Conservation (phyloP, 441 rosid species). For the Gossypium lobatum region DNA sequence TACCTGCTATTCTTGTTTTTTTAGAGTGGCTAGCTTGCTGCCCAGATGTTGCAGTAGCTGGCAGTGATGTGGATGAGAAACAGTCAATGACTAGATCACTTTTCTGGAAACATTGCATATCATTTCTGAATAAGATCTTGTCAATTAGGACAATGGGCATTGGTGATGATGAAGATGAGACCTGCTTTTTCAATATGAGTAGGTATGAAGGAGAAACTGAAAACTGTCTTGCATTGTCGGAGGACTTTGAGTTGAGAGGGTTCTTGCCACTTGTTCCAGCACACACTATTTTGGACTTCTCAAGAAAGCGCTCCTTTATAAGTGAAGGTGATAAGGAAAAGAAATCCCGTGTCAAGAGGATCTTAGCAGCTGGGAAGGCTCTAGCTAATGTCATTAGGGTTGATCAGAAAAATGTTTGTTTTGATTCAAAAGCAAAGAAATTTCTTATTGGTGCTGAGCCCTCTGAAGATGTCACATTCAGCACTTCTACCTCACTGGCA, state of each 20-base stretch:
- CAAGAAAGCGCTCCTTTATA: conserved; percentile 62
- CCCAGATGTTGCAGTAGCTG: conserved; percentile 59
- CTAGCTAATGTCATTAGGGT: conserved; percentile 50
- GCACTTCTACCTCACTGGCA: conserved; percentile 26
- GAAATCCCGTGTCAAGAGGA: conserved; percentile 59
- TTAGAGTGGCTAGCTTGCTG: conserved; percentile 91
- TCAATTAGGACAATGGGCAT: conserved; percentile 35
- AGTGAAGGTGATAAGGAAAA: conserved; percentile 61
- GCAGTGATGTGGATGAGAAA: conserved; percentile 61
- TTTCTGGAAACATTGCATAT: conserved; percentile 64
- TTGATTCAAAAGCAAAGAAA: conserved; percentile 67
- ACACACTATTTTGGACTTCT: conserved; percentile 77
- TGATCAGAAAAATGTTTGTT: conserved; percentile 51
- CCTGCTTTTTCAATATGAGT: conserved; percentile 73
- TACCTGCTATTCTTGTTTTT: conserved; percentile 79
- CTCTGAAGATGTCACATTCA: conserved; percentile 32
- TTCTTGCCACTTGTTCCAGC: conserved; percentile 82
- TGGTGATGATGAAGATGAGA: conserved; percentile 57
- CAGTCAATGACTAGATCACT: conserved; percentile 46
- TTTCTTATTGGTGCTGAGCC: conserved; percentile 66
- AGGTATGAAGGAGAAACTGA: conserved; percentile 82
- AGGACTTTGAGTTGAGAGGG: conserved; percentile 89
- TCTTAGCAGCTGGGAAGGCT: conserved; percentile 83
- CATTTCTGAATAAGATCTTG: conserved; percentile 65
- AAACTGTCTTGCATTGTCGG: conserved; percentile 81